Evolutionary conservation across 2,329 filamentous ascomycete species (phyloP).

Genomic region (Myriosclerotinia scirpicola): DNA sequence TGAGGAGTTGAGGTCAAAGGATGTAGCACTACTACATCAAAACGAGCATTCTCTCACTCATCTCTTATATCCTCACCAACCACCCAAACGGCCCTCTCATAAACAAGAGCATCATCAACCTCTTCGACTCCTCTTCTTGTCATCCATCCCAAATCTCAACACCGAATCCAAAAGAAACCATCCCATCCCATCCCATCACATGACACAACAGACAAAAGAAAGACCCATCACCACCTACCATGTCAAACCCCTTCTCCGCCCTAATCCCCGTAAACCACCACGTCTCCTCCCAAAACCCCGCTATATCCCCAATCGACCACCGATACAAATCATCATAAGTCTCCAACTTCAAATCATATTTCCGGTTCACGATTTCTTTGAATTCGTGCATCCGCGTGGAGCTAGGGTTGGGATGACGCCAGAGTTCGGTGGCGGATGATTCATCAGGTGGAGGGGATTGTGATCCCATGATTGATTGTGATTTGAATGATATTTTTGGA

Average conservation of each 20-base stretch:
- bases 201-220: conserved; percentile 9
- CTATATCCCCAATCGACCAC: conserved; percentile 79
- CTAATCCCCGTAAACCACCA: conserved; percentile 81
- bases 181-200: no score
- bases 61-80: background rate
- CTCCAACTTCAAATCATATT: conserved; percentile 60
- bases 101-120: background rate
- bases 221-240: conserved; percentile 48
- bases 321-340: conserved; percentile 75
- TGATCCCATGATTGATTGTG: background rate
- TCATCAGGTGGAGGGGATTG: background rate
- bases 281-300: conserved; percentile 78
- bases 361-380: conserved; percentile 65
- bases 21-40: conserved; percentile 10
- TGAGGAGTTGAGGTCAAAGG: background rate
- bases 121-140: background rate
- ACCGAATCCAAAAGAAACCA: background rate
- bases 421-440: conserved; percentile 52
- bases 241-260: conserved; percentile 61
- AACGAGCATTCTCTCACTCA: background rate
- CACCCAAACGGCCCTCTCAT: background rate
- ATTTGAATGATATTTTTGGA: background rate
- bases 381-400: conserved; percentile 73
- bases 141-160: background rate
- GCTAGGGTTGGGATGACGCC: conserved; percentile 67